Base-by-base conservation (phyloP, 306 rosid genomes). In the Betula pendula region DNA sequence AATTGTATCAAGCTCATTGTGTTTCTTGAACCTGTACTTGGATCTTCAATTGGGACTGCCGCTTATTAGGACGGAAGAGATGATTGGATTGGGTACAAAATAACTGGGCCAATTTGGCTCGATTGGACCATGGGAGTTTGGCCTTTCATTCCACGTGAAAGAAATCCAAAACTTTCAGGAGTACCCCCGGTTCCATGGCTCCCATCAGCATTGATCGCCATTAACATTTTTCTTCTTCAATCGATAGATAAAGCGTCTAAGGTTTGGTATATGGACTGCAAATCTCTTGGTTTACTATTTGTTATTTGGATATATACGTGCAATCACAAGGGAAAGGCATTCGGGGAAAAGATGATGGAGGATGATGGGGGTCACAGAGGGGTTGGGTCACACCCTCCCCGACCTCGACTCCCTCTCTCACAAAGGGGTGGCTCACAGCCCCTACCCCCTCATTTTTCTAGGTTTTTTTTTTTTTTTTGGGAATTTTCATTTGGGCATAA, bases 191-290 rank as follows among this genome's bases (percentile, higher is more conserved):
- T 93, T 33, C 97, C 97, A 0, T 91, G 91, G 79, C 35, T 93
- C 29, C 98, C 97, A 6, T 88, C 91, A 0, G 63, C 85, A 0
- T 93, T 93, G 0, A 88, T 89, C 47, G 89, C 83, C 5, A 85
- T 93, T 19, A 91, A 93, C 51, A 40, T 91, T 22, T 93, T 90
- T 76, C 88, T 92, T 77, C 90, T 90, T n/a, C 96, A 93, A 9
- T 89, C 96, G 0, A 81, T 90, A n/a, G 96, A 88, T 44, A 47
- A 22, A 19, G 75, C 63, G 35, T 90, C 97, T 83, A 48, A 92
- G 96, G 68, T 90, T 90, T 80, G 92, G 75, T 1, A 0, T 44
- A 0, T 88, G 97, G 95, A 88, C 89, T 7, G 76, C 17, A 2
- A 1, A 87, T 53, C 69, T 88, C 52, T 44, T 90, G 79, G 72